Evolutionary conservation across 345 rosid species (phyloP), one percentile per base, ranked within the genome.

Genomic region (Trapa incisa): DNA sequence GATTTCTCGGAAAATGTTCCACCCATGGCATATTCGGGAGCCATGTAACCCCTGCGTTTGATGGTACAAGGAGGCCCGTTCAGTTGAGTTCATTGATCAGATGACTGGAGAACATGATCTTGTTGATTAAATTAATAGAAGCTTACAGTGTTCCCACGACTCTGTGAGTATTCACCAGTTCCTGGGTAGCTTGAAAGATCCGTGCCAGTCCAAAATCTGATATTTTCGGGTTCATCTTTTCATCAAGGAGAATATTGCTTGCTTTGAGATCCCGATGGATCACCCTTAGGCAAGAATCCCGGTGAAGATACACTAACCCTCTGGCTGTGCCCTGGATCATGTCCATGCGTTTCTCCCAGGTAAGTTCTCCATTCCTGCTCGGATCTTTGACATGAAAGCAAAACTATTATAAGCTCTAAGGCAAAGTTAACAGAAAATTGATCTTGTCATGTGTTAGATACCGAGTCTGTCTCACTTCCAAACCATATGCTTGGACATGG

Each of bases 351-450:
- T n/a, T 68, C 38, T 14, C 42, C 85, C 85, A 77, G 38, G 72
- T 63, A 53, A 79, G 56, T 7, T 48, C 17, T 13, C 58, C 32
- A n/a, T 52, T 70, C 58, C 69, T 70, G 17, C 13, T 61, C 11
- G 67, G 16, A 72, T 81, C 75, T 78, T 90, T 83, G 84, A 97
- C 86, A 79, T 6, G 54, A 16, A 14, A 47, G 29, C 37, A 16
- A 37, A 53, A 5, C 47, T n/a, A 41, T 4, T 8, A 41, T 8
- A 0, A 41, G 43, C 43, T 41, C 43, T 41, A 1, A 41, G 43
- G 43, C 43, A 41, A 3, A 0, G 2, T 41, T 41, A 41, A 41
- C 1, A 41, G 4, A 41, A 1, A 22, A 22, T 22, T 22, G 29
- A 22, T 22, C 0, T 41, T 41, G 43, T 41, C 43, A 41, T 0